Evolutionary conservation across 169 alveolate species (phyloP), one percentile per base, ranked within the genome.

Genomic region (Plasmodium cynomolgi): DNA sequence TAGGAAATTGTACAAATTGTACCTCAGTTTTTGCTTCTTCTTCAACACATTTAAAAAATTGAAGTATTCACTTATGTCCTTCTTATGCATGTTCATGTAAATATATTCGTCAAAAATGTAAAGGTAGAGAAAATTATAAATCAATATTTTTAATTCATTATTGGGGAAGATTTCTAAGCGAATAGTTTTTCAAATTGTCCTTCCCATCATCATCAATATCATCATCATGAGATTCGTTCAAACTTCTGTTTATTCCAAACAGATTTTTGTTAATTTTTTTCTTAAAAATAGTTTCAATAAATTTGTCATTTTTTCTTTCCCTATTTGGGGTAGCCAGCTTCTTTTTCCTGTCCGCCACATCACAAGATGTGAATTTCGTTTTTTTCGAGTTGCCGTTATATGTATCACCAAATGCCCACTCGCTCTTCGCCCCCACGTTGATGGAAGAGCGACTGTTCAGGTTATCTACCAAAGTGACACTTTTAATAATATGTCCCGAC

Each of bases 1-100:
- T 5, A 90, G 17, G 11, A 90, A 90, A 68, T 90, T 80, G 54
- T 23, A 80, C 11, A 90, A 56, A 20, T 47, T 79, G 41, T 90
- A 90, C 83, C 94, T 79, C 39, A 90, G 56, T 41, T 90, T 90
- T 29, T 90, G 94, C 23, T 90, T 90, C 72, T 80, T 79, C 73
- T 80, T 90, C 50, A 90, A 39, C 15, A 90, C 84, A 68, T 90
- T 90, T 29, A 62, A 31, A 80, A 90, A 90, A 90, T 90, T 90
- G 26, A 80, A 90, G 50, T 90, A 90, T 80, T 90, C 94, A 68
- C 73, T 90, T 90, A 90, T 90, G 54, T 90, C 94, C 75, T 90
- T 90, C 73, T 80, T 90, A 41, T 90, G 94, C 68, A 75, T 80
- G 54, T 90, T 80, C 44, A 62, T 62, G 50, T 90, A 90, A 80